These are phyloP conservation scores for Xerocomus brunneocitrinus DNA, from an alignment of 768 basidiomycete species.

Conservation along the genomic window DNA sequence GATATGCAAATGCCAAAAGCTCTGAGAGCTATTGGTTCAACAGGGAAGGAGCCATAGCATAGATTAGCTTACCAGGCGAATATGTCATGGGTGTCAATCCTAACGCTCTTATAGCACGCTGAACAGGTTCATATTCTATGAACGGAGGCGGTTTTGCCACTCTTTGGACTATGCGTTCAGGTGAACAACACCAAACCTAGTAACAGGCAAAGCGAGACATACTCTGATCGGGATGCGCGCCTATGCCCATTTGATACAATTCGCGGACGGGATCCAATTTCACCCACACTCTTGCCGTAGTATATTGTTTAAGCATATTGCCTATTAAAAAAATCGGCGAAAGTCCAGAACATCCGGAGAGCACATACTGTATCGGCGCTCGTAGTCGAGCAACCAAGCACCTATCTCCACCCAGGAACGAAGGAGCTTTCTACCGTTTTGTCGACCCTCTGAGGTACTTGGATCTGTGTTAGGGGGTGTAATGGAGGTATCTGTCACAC, in stretches of 20 bases:
- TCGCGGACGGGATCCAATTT: conserved; percentile 59
- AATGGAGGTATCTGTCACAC: conserved; percentile 42
- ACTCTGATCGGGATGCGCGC: conserved; percentile 79
- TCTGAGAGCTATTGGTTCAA: conserved; percentile 38
- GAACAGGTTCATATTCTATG: conserved; percentile 37
- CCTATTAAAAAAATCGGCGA: conserved; percentile 32
- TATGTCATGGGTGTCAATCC: conserved; percentile 67
- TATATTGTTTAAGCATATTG: conserved; percentile 41
- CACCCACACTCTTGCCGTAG: conserved; percentile 41
- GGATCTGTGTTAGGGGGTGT: conserved; percentile 54
- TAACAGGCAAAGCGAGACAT: conserved; percentile 17
- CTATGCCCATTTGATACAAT: conserved; percentile 67
- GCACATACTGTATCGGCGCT: conserved; percentile 40
- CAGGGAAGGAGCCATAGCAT: neutral
- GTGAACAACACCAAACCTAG: conserved; percentile 1
- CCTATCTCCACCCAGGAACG: conserved; percentile 77
- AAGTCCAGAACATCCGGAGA: conserved; percentile 5
- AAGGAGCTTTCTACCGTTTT: conserved; percentile 57
- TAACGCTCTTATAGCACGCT: conserved; percentile 42
- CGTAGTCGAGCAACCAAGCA: conserved; percentile 62
- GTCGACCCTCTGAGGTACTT: conserved; percentile 40
- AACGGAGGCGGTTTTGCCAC: conserved; percentile 43
- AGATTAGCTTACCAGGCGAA: conserved; percentile 48
- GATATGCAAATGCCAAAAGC: conserved; percentile 71
- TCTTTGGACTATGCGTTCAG: conserved; percentile 45